Evolutionary conservation across 2,329 filamentous ascomycete species (phyloP).

Genomic region (Lasiodiplodia sp.): DNA sequence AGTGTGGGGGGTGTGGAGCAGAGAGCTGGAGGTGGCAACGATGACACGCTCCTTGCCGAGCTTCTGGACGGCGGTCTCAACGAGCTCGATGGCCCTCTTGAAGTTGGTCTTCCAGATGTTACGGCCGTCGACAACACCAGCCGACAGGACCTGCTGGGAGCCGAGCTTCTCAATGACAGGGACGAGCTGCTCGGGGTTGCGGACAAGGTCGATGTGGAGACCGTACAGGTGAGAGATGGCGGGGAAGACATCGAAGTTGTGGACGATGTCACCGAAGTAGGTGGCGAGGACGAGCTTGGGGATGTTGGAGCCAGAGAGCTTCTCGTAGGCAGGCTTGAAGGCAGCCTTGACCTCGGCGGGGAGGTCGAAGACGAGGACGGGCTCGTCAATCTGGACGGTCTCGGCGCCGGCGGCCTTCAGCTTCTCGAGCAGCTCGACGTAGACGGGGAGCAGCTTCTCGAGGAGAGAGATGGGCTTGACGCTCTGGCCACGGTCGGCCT

Average conservation of each 20-base stretch:
- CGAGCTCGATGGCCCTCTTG: constrained; percentile 88
- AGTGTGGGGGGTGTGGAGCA: constrained; percentile 98
- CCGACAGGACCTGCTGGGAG: constrained; percentile 87
- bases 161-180: constrained; percentile 83
- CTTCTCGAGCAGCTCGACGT: constrained; percentile 89
- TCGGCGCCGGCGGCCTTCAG: constrained; percentile 97
- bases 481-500: constrained; percentile 94
- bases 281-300: constrained; percentile 91
- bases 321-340: constrained; percentile 98
- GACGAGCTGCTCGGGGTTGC: constrained; percentile 96
- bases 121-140: constrained; percentile 95
- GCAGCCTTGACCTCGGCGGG: constrained; percentile 89
- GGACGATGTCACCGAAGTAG: constrained; percentile 99
- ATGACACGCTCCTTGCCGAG: constrained; percentile 98
- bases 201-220: constrained; percentile 94
- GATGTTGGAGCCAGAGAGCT: constrained; percentile 79
- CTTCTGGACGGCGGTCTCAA: constrained; percentile 91
- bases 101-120: constrained; percentile 99
- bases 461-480: constrained; percentile 94
- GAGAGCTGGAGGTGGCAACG: constrained; percentile 94
- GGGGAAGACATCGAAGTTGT: constrained; percentile 93
- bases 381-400: constrained; percentile 98
- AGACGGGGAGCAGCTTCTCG: constrained; percentile 91
- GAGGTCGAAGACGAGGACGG: constrained; percentile 93
- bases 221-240: constrained; percentile 76